Evolutionary conservation across 148 eudicot genomes (phyloP).

Genomic region (Cornus suecica): DNA sequence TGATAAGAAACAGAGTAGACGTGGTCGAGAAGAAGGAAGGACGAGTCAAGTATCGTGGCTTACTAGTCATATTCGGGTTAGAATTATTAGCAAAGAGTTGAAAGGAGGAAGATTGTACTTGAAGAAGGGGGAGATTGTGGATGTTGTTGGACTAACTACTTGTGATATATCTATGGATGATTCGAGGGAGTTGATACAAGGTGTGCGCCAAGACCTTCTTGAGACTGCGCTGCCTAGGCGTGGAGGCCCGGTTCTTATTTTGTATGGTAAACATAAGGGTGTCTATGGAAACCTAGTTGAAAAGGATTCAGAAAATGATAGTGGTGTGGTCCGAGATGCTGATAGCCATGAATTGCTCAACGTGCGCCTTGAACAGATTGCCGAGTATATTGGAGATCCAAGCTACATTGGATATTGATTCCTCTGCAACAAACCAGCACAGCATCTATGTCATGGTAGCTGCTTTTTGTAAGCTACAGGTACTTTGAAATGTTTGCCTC

Average conservation of each 20-base stretch:
- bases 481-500: neutral
- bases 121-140: constrained; percentile 78
- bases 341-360: constrained; percentile 63
- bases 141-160: constrained; percentile 73
- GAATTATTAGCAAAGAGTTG: constrained; percentile 62
- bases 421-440: neutral
- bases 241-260: constrained; percentile 76
- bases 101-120: constrained; percentile 74
- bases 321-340: constrained; percentile 74
- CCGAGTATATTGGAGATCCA: constrained; percentile 86
- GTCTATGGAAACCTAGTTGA: constrained; percentile 75
- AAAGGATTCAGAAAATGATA: constrained; percentile 59
- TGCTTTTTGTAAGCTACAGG: neutral
- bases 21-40: constrained; percentile 29
- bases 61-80: constrained; percentile 74
- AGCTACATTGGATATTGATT: constrained; percentile 70
- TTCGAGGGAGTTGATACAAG: constrained; percentile 73
- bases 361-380: constrained; percentile 79
- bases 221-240: constrained; percentile 83
- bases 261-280: constrained; percentile 80
- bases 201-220: constrained; percentile 66
- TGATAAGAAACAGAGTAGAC: constrained; percentile 27
- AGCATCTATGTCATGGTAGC: neutral
- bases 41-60: constrained; percentile 53
- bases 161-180: constrained; percentile 89